These are phyloP conservation scores for Exophiala bonariae DNA, from an alignment of 2,329 filamentous ascomycete species.

Conservation along the genomic window DNA sequence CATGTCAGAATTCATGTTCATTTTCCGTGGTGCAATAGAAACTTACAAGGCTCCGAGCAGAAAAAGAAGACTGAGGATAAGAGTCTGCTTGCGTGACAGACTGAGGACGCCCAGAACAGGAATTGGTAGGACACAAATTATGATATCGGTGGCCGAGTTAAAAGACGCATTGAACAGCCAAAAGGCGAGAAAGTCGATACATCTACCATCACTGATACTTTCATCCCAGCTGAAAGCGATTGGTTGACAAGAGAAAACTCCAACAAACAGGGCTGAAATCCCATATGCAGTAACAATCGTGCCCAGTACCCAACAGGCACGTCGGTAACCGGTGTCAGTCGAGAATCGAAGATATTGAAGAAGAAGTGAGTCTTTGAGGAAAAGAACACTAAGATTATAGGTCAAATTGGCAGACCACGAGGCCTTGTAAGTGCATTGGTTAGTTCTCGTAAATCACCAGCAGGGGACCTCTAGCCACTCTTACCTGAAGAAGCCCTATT, in stretches of 20 bases:
- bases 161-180: constrained; percentile 35
- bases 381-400: constrained; percentile 13
- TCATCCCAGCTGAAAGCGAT: constrained; percentile 14
- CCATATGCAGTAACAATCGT: constrained; percentile 13
- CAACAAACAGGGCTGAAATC: constrained; percentile 12
- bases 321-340: constrained; percentile 11
- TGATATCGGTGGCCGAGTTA: constrained; percentile 39
- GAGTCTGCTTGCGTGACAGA: constrained; percentile 20
- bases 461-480: too few relatives aligned
- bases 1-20: background rate
- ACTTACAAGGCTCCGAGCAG: constrained; percentile 31
- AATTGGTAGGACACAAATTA: constrained; percentile 36
- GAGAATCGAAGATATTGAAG: constrained; percentile 20
- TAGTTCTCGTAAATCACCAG: too few relatives aligned
- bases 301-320: constrained; percentile 14
- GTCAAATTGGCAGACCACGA: constrained; percentile 14
- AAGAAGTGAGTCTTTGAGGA: constrained; percentile 15
- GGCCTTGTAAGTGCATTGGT: constrained; percentile 3
- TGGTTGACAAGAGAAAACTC: constrained; percentile 16
- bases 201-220: constrained; percentile 15
- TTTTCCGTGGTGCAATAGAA: background rate
- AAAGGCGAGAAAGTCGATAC: constrained; percentile 31
- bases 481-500: too few relatives aligned
- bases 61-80: constrained; percentile 22
- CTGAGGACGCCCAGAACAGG: constrained; percentile 36